A percentile compares a stretch with the other conserved stretches of the same genome.
Evolutionary conservation across 768 basidiomycete genomes (phyloP).

Genomic region (Phanerodontia chrysosporium): DNA sequence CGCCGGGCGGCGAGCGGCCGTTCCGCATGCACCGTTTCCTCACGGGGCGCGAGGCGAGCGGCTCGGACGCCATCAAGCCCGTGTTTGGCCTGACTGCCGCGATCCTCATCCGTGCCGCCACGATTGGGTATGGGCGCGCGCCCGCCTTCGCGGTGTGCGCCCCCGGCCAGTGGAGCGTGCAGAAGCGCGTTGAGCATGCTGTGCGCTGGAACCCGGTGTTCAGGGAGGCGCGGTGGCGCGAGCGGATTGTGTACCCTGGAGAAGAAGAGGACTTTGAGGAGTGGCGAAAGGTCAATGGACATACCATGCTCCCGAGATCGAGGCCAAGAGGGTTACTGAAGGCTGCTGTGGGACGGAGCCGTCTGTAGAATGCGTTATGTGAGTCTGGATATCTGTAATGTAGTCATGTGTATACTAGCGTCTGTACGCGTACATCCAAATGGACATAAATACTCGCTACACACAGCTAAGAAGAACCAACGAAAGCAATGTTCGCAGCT

Average conservation of each 20-base stretch:
- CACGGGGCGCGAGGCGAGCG: slow-evolving; percentile 80
- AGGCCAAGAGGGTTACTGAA: background rate
- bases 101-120: slow-evolving; percentile 48
- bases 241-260: slow-evolving; percentile 14
- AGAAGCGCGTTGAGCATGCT: slow-evolving; percentile 41
- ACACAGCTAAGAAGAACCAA: too few species aligned
- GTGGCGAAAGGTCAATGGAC: background rate
- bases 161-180: slow-evolving; percentile 36
- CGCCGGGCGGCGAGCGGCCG: slow-evolving; percentile 3
- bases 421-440: too few species aligned
- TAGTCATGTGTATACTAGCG: too few species aligned
- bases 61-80: slow-evolving; percentile 60
- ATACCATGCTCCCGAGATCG: background rate
- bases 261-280: slow-evolving; percentile 1
- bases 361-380: background rate
- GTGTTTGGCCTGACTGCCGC: slow-evolving; percentile 83
- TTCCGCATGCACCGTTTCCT: slow-evolving; percentile 74
- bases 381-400: background rate
- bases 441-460: too few species aligned
- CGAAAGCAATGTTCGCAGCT: background rate
- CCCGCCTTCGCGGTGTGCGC: slow-evolving; percentile 46
- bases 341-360: background rate
- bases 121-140: slow-evolving; percentile 41
- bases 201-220: slow-evolving; percentile 27
- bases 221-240: slow-evolving; percentile 21